Percentiles rank a stretch among this genome's conserved stretches.
Conservation (phyloP, 345 rosid species). For the Eucalyptus curtisii region DNA sequence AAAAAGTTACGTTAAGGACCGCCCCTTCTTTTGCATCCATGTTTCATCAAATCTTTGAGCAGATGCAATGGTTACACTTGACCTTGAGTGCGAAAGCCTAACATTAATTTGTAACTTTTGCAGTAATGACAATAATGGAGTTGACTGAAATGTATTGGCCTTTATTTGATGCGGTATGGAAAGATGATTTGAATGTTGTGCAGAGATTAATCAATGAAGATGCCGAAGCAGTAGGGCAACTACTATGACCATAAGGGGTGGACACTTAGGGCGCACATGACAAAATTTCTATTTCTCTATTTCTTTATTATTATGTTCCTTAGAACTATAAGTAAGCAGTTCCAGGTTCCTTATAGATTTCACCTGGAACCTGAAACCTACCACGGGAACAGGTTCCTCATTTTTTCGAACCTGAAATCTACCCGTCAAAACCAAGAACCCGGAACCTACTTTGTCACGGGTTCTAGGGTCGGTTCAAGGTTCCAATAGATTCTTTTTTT, state of each 20-base stretch:
- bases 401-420: fast-evolving
- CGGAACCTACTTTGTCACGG: fast-evolving
- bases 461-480: no score
- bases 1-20: no score
- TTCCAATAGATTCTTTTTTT: no score
- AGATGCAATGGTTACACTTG: background rate
- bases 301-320: no score
- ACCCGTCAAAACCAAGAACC: fast-evolving
- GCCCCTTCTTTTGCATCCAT: background rate
- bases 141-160: background rate
- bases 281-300: no score
- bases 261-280: no score
- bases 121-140: no score
- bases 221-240: background rate
- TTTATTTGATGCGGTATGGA: background rate
- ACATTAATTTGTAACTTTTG: no score
- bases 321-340: no score
- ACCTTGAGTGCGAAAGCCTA: background rate
- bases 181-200: background rate
- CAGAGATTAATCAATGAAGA: background rate
- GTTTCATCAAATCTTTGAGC: background rate
- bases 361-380: fast-evolving
- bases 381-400: fast-evolving
- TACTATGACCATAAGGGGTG: background rate
- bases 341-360: fast-evolving